Conservation (phyloP, 2,329 filamentous ascomycete genomes). For the Metarhizium sp. region DNA sequence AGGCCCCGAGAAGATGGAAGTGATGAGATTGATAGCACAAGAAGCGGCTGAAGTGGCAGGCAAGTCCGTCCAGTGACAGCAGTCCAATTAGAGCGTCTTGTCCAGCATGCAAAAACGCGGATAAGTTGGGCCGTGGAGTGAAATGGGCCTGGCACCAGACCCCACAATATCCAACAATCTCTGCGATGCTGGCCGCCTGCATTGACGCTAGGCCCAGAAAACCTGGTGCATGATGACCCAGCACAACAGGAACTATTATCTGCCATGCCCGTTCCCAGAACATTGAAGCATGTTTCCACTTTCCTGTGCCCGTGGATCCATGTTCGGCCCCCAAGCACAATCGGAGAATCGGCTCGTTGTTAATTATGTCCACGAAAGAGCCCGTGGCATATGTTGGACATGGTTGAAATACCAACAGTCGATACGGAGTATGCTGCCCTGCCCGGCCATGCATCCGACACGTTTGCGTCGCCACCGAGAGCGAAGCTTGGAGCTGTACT, state of each 20-base stretch:
- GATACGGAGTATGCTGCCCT: not conserved
- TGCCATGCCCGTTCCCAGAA: not conserved
- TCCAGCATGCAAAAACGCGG: too few relatives aligned
- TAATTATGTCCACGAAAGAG: not conserved
- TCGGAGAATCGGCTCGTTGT: not conserved
- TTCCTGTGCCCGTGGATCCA: not conserved
- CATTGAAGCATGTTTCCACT: not conserved
- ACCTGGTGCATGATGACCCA: not conserved
- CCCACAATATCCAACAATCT: not conserved
- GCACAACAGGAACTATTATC: not conserved
- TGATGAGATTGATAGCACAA: not conserved
- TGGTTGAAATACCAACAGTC: not conserved
- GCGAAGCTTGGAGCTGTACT: too few relatives aligned
- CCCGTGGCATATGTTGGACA: not conserved
- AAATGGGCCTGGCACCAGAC: not conserved
- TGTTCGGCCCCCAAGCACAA: too few relatives aligned
- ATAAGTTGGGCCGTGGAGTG: not conserved
- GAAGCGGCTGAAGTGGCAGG: not conserved
- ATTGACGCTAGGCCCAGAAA: not conserved
- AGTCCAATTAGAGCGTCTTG: not conserved
- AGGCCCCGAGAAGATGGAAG: not conserved
- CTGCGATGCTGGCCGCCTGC: too few relatives aligned
- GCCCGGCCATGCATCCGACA: not conserved
- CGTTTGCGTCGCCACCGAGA: too few relatives aligned
- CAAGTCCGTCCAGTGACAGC: not conserved